Evolutionary conservation across 148 eudicot genomes (phyloP), one percentile per base, ranked within the genome.

Genomic region (Talinum fruticosum): DNA sequence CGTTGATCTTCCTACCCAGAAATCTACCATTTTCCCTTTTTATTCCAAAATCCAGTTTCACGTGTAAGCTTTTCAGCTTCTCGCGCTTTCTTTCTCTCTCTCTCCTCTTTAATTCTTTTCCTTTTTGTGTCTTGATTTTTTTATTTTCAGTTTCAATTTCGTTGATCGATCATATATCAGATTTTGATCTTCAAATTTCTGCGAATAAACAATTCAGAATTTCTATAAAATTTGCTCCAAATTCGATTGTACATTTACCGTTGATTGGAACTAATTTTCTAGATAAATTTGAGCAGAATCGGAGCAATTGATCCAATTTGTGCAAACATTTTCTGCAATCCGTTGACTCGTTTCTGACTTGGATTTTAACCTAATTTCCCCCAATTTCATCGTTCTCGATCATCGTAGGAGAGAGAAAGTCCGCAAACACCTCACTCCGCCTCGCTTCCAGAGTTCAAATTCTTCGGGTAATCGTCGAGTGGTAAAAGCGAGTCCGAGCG

Each of bases 1-100:
- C 54, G 68, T 38, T 71, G 49, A 29, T 69, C 23, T 69, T 68
- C 57, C 21, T 19, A 13, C 71, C 10, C 8, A 32, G n/a, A 35
- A 19, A n/a, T 64, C 59, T 51, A 10, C 64, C 29, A 59, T 57
- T 64, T 23, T 71, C 32, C 35, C 38, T 78, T 78, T 54, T 71
- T 6, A 6, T 34, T 57, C 2, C n/a, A 8, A 61, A 7, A 8
- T 59, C 21, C 19, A 21, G 10, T 30, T n/a, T 2, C 6, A 59
- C 64, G 64, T n/a, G 64, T 59, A 59, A 59, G 64, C 28, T 59
- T 54, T 54, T 26, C 24, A 23, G 29, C 64, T n/a, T 16, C 51
- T 57, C 19, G 29, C 64, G 64, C 51, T 18, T 10, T 32, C 70
- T 66, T 1, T 44, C 71, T 66, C 47, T 10, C 49, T 3, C 6